Evolutionary conservation across 31 red algal genomes (phyloP).

Genomic region (Pterothamnion heteromorphum): DNA sequence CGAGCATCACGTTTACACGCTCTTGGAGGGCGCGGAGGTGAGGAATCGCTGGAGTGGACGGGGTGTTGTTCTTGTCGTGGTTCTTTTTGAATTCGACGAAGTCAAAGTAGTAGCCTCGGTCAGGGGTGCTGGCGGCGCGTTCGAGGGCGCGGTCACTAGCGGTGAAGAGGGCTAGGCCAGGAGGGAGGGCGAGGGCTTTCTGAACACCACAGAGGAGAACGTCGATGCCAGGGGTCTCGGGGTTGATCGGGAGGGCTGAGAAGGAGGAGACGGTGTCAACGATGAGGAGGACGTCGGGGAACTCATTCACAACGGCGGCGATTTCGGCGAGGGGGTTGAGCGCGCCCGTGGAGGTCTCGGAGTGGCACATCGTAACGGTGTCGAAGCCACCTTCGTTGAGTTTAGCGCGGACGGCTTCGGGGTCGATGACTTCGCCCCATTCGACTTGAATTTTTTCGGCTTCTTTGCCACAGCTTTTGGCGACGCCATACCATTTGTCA

Average conservation of each 20-base stretch:
- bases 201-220: conserved; percentile 69
- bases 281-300: conserved; percentile 60
- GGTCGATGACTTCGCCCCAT: conserved; percentile 73
- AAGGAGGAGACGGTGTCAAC: conserved; percentile 76
- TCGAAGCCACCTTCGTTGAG: conserved; percentile 63
- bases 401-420: conserved; percentile 62
- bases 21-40: conserved; percentile 72
- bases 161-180: conserved; percentile 66
- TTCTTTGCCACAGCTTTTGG: conserved; percentile 47
- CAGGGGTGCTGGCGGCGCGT: conserved; percentile 52
- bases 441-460: conserved; percentile 46
- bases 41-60: conserved; percentile 72
- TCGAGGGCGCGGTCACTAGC: conserved; percentile 66
- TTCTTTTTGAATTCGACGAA: conserved; percentile 68
- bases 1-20: conserved; percentile 58
- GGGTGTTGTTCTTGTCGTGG: conserved; percentile 53
- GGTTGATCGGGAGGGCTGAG: conserved; percentile 71
- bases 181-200: conserved; percentile 76
- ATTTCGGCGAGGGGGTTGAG: conserved; percentile 64
- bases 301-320: conserved; percentile 60
- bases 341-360: conserved; percentile 79
- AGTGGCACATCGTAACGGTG: conserved; percentile 64
- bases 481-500: neutral
- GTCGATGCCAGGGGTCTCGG: conserved; percentile 76
- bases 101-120: conserved; percentile 77